A percentile compares a stretch with the other conserved stretches of the same genome.
These are phyloP conservation scores for Hapsidospora chrysogenum DNA, from an alignment of 495 filamentous ascomycete species.

Conservation along the genomic window DNA sequence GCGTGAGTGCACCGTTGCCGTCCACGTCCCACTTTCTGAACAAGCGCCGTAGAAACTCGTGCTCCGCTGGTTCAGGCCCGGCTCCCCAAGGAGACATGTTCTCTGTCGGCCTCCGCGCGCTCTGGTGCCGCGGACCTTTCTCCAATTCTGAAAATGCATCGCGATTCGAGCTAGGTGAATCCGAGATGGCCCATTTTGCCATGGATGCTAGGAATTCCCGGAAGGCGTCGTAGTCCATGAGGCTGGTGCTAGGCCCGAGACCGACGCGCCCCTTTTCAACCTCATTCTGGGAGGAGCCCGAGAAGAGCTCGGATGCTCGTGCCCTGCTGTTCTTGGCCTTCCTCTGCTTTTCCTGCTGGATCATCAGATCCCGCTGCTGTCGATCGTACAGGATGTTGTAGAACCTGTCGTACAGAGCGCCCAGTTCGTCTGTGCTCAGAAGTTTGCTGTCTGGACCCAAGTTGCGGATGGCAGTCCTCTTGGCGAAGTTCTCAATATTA, in stretches of 20 bases:
- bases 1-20: slow-evolving; percentile 52
- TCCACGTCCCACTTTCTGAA: slow-evolving; percentile 79
- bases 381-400: slow-evolving; percentile 82
- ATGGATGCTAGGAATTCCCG: slow-evolving; percentile 82
- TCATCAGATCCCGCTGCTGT: slow-evolving; percentile 60
- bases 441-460: slow-evolving; percentile 90
- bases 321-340: slow-evolving; percentile 40
- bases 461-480: slow-evolving; percentile 89
- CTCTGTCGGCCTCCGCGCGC: slow-evolving; percentile 28
- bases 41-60: slow-evolving; percentile 84
- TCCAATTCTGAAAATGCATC: slow-evolving; percentile 35
- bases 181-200: slow-evolving; percentile 79
- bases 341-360: slow-evolving; percentile 58
- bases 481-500: slow-evolving; percentile 93
- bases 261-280: slow-evolving; percentile 72
- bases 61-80: slow-evolving; percentile 72
- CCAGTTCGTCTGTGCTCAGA: slow-evolving; percentile 68
- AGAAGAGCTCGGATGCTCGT: slow-evolving; percentile 30
- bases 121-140: slow-evolving; percentile 25
- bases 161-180: slow-evolving; percentile 43
- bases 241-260: slow-evolving; percentile 66
- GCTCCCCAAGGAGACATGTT: slow-evolving; percentile 54
- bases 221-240: slow-evolving; percentile 96
- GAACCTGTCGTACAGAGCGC: slow-evolving; percentile 82
- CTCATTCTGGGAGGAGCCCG: slow-evolving; percentile 17